Base-by-base conservation (phyloP, 179 eudicot species). In the Beta lomatogona region DNA sequence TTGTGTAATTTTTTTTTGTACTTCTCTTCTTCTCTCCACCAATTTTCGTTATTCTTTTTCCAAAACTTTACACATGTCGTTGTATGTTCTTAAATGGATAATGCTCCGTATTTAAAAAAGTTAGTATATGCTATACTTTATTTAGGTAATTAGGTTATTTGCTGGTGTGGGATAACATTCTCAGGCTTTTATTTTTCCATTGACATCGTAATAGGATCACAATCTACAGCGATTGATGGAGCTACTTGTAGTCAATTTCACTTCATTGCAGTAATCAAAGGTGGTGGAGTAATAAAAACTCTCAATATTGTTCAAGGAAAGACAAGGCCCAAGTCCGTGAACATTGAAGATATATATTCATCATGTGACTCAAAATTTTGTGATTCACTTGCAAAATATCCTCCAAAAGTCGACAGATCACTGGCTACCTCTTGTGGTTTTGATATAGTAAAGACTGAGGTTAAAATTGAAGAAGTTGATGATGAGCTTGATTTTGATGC, bases 201-300 rank as follows among this genome's bases (percentile, higher is more conserved):
- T 76, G 25, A 19, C 70, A 76, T 59, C 76, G 67, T 64, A 69
- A 70, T 50, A 81, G 68, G 77, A 68, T n/a, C 28, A 31, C 25
- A 77, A 60, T 52, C 76, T 55, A 28, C 59, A 77, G 41, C 58
- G 22, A 41, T 4, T 74, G n/a, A 94, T 94, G 99, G 86, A 87
- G 78, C 89, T 87, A 66, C 86, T 59, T 84, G 91, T 83, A 85
- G 71, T 75, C 84, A 84, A 77, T 77, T 81, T 66, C 95, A 91
- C 85, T 92, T 84, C 73, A 92, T 94, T 69, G 78, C 88, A 58
- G 86, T 88, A 71, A 88, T 91, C 16, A 87, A 80, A 82, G 87
- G 82, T 59, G 90, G 90, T 77, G 66, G 79, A 76, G 86, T 89
- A 57, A 77, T 83, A 72, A 91, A 86, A 86, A 70, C 88, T 63